Evolutionary conservation across 1,284 basidiomycete genomes (phyloP).

Genomic region (Flammula alnicola): DNA sequence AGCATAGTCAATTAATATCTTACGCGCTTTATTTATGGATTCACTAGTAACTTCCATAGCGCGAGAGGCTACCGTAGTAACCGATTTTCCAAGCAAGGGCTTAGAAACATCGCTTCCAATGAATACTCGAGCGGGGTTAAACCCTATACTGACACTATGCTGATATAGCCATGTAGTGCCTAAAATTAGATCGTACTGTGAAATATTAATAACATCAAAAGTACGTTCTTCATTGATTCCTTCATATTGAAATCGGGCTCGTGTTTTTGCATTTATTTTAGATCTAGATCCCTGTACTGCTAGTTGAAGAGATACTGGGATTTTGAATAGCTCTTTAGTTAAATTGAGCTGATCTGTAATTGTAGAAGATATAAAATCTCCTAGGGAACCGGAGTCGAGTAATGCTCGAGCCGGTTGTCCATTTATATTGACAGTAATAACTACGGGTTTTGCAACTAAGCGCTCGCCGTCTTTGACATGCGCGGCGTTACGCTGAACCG

Average conservation of each 20-base stretch:
- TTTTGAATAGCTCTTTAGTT: neutral
- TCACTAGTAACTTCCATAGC: too few relatives aligned
- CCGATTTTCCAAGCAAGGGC: too few relatives aligned
- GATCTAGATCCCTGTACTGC: constrained; percentile 15
- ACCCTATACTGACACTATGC: too few relatives aligned
- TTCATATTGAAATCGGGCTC: constrained; percentile 31
- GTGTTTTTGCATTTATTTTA: constrained; percentile 9
- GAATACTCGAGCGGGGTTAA: too few relatives aligned
- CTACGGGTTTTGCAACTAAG: constrained; percentile 8
- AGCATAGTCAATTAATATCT: too few relatives aligned
- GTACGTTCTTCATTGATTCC: constrained; percentile 19
- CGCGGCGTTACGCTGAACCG: constrained; percentile 12
- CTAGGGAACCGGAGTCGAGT: constrained; percentile 14
- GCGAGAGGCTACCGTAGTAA: too few relatives aligned
- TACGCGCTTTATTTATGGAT: too few relatives aligned
- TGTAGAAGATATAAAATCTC: constrained; percentile 17
- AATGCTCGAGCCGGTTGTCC: constrained; percentile 13
- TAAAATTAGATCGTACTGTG: constrained; percentile 35
- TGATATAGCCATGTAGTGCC: too few relatives aligned
- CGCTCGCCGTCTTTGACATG: constrained; percentile 3
- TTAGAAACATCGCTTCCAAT: too few relatives aligned
- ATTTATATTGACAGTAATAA: constrained; percentile 10
- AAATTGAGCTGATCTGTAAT: constrained; percentile 11
- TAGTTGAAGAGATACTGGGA: constrained; percentile 9
- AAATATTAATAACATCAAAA: constrained; percentile 25